These are phyloP conservation scores for Ophiocordyceps camponoti-floridani DNA, from an alignment of 2,329 filamentous ascomycete genomes.

Conservation along the genomic window DNA sequence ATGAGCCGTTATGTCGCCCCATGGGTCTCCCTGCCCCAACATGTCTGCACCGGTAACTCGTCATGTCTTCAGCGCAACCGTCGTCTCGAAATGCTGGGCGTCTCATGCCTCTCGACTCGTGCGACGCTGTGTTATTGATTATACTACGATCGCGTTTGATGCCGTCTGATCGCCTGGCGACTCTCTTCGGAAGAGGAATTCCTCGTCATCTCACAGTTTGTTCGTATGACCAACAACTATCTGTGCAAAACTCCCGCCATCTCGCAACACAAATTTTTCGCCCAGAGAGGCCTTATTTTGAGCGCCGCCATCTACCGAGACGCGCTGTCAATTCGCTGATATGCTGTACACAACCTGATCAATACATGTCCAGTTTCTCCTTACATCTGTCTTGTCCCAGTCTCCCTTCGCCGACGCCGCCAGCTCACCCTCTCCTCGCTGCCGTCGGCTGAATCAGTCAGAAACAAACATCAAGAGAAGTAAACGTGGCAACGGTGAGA, in stretches of 20 bases:
- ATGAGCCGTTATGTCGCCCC: not conserved
- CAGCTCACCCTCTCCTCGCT: not conserved
- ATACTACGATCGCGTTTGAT: not conserved
- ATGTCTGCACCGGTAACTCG: not conserved
- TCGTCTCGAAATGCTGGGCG: not conserved
- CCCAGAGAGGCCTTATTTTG: not conserved
- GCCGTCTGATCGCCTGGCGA: not conserved
- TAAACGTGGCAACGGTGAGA: not conserved
- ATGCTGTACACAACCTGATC: not conserved
- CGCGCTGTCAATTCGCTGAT: not conserved
- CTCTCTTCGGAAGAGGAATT: no score
- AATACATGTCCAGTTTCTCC: not conserved
- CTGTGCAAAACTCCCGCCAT: no score
- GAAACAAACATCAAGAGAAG: not conserved
- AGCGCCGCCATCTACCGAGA: not conserved
- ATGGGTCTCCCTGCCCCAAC: not conserved
- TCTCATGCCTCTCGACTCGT: not conserved
- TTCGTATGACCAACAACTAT: no score
- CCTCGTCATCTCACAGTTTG: no score
- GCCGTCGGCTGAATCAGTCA: not conserved
- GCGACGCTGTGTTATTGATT: not conserved
- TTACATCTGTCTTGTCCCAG: not conserved
- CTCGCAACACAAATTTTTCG: no score
- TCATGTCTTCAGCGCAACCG: not conserved
- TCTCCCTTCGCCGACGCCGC: not conserved